These are phyloP conservation scores for Cadophora malorum DNA, from an alignment of 2,329 filamentous ascomycete species.

Conservation along the genomic window DNA sequence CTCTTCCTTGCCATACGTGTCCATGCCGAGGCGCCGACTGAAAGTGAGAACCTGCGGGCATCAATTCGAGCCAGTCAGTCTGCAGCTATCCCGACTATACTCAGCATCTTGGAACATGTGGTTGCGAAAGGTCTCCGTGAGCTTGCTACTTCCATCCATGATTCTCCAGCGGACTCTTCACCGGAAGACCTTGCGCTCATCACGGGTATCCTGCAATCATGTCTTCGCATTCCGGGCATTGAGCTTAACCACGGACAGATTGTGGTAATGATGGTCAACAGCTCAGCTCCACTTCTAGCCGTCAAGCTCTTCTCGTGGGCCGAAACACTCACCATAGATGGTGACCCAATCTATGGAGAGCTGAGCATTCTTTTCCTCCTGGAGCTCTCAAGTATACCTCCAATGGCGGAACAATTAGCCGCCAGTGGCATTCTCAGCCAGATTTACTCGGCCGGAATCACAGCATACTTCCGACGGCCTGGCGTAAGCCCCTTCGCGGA, in stretches of 20 bases:
- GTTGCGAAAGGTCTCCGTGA: conserved; percentile 84
- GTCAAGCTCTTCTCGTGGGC: conserved; percentile 93
- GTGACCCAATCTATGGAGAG: conserved; percentile 91
- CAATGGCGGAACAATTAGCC: conserved; percentile 87
- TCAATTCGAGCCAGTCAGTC: conserved; percentile 37
- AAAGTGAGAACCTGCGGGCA: conserved; percentile 31
- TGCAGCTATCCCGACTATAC: conserved; percentile 46
- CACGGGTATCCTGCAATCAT: conserved; percentile 86
- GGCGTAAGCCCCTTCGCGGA: conserved; percentile 82
- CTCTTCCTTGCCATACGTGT: conserved; percentile 82
- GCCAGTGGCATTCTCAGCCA: conserved; percentile 84
- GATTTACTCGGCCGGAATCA: conserved; percentile 79
- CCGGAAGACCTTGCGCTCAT: conserved; percentile 87
- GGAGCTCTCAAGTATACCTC: conserved; percentile 80
- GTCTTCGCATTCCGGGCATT: conserved; percentile 78
- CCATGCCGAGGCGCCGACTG: conserved; percentile 50
- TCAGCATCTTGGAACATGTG: conserved; percentile 81
- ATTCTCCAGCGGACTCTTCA: conserved; percentile 66
- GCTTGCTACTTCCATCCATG: conserved; percentile 82
- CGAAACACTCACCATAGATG: conserved; percentile 76
- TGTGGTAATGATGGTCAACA: conserved; percentile 70
- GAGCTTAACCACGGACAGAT: conserved; percentile 75
- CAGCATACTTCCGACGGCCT: conserved; percentile 74
- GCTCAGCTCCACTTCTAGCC: conserved; percentile 80
- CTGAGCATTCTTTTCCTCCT: conserved; percentile 89